Conservation (phyloP, 208 protist species). For the Endotrypanum monterogeii region DNA sequence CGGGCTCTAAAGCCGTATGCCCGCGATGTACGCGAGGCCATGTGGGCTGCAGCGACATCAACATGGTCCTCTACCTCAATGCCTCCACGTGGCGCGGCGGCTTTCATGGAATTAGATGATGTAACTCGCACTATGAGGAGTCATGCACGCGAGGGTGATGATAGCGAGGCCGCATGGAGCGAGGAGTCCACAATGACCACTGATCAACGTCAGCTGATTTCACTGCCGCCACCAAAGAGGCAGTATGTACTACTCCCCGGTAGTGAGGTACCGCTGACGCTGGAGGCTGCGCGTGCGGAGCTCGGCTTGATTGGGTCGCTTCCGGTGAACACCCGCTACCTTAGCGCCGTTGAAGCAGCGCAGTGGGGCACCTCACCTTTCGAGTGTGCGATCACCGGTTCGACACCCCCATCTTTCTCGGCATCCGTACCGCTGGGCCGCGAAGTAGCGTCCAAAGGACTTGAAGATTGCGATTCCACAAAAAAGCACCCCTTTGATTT, state of each 20-base stretch:
- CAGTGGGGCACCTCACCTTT: background rate
- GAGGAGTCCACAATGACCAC: background rate
- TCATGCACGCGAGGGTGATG: background rate
- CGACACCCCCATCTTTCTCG: background rate
- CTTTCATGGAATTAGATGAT: background rate
- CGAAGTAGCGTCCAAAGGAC: background rate
- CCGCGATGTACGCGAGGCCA: slow-evolving; percentile 12
- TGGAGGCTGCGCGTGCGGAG: slow-evolving; percentile 14
- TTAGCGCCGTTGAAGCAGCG: slow-evolving; percentile 15
- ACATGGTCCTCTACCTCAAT: background rate
- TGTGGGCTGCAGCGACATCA: slow-evolving; percentile 19
- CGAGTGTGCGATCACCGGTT: background rate
- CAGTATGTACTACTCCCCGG: slow-evolving; percentile 26
- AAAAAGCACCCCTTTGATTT: background rate
- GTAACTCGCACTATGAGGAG: background rate
- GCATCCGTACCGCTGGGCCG: background rate
- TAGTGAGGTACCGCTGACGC: slow-evolving; percentile 16
- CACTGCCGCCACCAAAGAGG: background rate
- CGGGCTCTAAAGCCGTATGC: slow-evolving; percentile 13
- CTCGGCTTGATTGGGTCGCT: slow-evolving; percentile 24
- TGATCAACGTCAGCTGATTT: too few relatives aligned
- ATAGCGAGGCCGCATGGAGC: too few relatives aligned
- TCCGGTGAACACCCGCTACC: slow-evolving; percentile 21
- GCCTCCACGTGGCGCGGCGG: background rate
- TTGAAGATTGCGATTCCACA: background rate